These are phyloP conservation scores for Dothidotthia symphoricarpi DNA, from an alignment of 2,329 filamentous ascomycete species.

Conservation along the genomic window DNA sequence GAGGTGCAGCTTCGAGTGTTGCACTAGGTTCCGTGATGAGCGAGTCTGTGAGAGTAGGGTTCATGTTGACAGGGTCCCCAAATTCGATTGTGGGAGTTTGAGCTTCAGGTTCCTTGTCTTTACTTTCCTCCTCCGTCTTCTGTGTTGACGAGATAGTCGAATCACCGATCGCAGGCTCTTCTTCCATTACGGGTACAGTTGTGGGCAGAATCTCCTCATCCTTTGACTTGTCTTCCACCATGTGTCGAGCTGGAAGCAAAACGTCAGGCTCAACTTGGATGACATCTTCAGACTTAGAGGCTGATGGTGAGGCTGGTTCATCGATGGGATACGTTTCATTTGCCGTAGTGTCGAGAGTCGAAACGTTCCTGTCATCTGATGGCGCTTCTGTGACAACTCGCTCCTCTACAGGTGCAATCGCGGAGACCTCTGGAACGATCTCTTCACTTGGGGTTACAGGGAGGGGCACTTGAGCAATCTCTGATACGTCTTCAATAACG, in stretches of 20 bases:
- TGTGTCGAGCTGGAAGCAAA: background rate
- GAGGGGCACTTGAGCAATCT: too few relatives aligned
- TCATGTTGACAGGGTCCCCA: constrained; percentile 2
- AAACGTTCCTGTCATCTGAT: too few relatives aligned
- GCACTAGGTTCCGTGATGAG: background rate
- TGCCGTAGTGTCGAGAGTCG: too few relatives aligned
- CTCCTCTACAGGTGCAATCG: too few relatives aligned
- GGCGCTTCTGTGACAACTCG: too few relatives aligned
- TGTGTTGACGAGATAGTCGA: constrained; percentile 2
- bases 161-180: constrained; percentile 5
- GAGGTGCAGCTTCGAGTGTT: constrained; percentile 1
- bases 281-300: constrained; percentile 12
- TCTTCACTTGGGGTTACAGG: background rate
- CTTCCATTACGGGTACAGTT: constrained; percentile 1
- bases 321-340: too few relatives aligned
- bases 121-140: constrained; percentile 19
- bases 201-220: constrained; percentile 4
- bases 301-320: constrained; percentile 1
- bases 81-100: constrained; percentile 9
- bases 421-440: background rate
- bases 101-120: constrained; percentile 19
- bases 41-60: too few relatives aligned
- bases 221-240: background rate
- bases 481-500: too few relatives aligned
- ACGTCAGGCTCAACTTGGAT: background rate